Evolutionary conservation across 495 filamentous ascomycete species (phyloP).

Genomic region (Terfezia boudieri): DNA sequence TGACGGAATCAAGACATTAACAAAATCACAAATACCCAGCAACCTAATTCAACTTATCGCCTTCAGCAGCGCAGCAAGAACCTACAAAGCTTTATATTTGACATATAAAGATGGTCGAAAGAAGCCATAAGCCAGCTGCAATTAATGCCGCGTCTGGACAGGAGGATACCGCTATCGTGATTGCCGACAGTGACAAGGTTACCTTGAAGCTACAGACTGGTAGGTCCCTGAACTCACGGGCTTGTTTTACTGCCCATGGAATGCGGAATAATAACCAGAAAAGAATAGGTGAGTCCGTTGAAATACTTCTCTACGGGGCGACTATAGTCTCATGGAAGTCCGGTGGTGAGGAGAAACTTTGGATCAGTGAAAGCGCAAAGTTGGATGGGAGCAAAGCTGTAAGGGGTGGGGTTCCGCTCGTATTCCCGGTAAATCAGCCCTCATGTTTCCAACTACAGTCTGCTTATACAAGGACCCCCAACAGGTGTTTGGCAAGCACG

Average conservation of each 20-base stretch:
- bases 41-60: no score
- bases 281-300: conserved; percentile 63
- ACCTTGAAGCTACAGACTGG: conserved; percentile 6
- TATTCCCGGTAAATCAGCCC: conserved; percentile 49
- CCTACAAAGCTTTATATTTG: no score
- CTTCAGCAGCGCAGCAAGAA: no score
- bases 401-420: conserved; percentile 67
- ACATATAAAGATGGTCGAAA: conserved; percentile 43
- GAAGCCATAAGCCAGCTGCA: conserved; percentile 57
- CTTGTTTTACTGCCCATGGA: conserved; percentile 44
- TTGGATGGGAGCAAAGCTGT: conserved; percentile 36
- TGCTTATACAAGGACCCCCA: background rate
- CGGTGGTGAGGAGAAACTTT: conserved; percentile 64
- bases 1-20: no score
- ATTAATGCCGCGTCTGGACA: conserved; percentile 41
- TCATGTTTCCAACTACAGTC: no score
- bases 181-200: conserved; percentile 10
- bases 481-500: conserved; percentile 76
- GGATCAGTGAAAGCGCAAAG: conserved; percentile 54
- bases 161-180: conserved; percentile 6
- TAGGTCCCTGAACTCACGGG: conserved; percentile 20
- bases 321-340: conserved; percentile 87
- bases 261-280: conserved; percentile 39
- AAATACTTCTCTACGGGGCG: conserved; percentile 72
- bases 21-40: no score